Evolutionary conservation across 1,139 yeast genomes (phyloP).

Genomic region (Hanseniaspora gamundiae): DNA sequence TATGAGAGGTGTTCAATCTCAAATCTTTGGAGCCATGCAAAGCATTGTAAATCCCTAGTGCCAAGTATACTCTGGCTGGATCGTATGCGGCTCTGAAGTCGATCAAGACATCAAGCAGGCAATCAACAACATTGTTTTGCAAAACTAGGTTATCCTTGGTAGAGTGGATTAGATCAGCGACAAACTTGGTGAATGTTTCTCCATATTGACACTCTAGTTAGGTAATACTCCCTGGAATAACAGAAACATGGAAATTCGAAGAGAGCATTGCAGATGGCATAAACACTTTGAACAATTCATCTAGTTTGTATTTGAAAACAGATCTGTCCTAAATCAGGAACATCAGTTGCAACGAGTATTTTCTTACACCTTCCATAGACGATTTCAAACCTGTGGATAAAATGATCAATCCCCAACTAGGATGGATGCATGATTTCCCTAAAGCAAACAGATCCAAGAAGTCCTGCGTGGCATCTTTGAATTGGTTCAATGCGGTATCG

Average conservation of each 20-base stretch:
- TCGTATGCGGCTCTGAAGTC: slow-evolving; percentile 46
- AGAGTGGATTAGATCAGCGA: slow-evolving; percentile 31
- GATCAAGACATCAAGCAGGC: slow-evolving; percentile 36
- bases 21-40: slow-evolving; percentile 28
- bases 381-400: slow-evolving; percentile 69
- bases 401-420: slow-evolving; percentile 63
- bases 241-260: slow-evolving; percentile 35
- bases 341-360: slow-evolving; percentile 46
- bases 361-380: slow-evolving; percentile 68
- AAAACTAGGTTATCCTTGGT: slow-evolving; percentile 15
- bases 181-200: slow-evolving; percentile 35
- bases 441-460: slow-evolving; percentile 41
- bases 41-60: slow-evolving; percentile 47
- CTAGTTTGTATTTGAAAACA: slow-evolving; percentile 36
- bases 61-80: slow-evolving; percentile 55
- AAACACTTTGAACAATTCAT: slow-evolving; percentile 35
- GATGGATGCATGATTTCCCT: slow-evolving; percentile 35
- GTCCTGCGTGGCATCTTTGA: slow-evolving; percentile 65
- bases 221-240: slow-evolving; percentile 11
- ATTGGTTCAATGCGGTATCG: slow-evolving; percentile 79
- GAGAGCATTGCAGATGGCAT: slow-evolving; percentile 60
- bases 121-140: slow-evolving; percentile 18
- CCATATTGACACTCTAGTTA: slow-evolving; percentile 46
- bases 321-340: slow-evolving; percentile 39
- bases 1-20: slow-evolving; percentile 19